phyloP scores from a whole-genome alignment of 345 rosid genomes.

The Aquilaria malaccensis region DNA sequence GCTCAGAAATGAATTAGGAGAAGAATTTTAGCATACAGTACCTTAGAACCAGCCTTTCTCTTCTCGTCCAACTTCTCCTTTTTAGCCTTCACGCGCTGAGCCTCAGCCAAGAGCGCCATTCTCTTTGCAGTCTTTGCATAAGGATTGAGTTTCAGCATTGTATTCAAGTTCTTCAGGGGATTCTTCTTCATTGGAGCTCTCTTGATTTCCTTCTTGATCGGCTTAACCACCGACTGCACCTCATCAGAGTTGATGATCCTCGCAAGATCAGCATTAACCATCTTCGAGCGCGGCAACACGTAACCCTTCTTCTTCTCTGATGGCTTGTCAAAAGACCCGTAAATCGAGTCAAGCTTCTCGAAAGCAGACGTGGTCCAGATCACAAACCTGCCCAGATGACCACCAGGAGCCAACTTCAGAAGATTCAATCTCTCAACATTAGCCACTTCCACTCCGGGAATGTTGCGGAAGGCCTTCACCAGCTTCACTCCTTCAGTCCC shows the following conservation, averaged over 20 bases:
- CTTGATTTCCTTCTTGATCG: conserved; percentile 59
- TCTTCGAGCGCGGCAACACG: conserved; percentile 75
- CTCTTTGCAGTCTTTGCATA: conserved; percentile 95
- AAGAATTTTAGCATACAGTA: conserved; percentile 14
- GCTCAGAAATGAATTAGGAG: too few species aligned
- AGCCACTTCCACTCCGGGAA: conserved; percentile 87
- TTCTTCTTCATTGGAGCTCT: conserved; percentile 87
- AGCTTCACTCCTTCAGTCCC: conserved; percentile 75
- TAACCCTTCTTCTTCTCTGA: conserved; percentile 91
- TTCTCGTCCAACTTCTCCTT: conserved; percentile 93
- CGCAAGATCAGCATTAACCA: conserved; percentile 89
- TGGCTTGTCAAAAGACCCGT: conserved; percentile 66
- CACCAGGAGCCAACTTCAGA: conserved; percentile 94
- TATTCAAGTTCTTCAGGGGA: conserved; percentile 77
- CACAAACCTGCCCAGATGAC: conserved; percentile 86
- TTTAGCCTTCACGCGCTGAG: conserved; percentile 80
- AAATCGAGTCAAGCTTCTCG: conserved; percentile 84
- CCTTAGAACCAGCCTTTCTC: conserved; percentile 65
- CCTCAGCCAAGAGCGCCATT: conserved; percentile 90
- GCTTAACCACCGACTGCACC: conserved; percentile 87
- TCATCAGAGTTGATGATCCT: conserved; percentile 94
- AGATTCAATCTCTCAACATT: conserved; percentile 75
- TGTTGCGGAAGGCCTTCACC: conserved; percentile 78
- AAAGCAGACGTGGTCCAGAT: conserved; percentile 92
- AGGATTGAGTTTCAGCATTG: conserved; percentile 77